Evolutionary conservation across 1,284 basidiomycete genomes (phyloP).

Genomic region (Agaricales sp.): DNA sequence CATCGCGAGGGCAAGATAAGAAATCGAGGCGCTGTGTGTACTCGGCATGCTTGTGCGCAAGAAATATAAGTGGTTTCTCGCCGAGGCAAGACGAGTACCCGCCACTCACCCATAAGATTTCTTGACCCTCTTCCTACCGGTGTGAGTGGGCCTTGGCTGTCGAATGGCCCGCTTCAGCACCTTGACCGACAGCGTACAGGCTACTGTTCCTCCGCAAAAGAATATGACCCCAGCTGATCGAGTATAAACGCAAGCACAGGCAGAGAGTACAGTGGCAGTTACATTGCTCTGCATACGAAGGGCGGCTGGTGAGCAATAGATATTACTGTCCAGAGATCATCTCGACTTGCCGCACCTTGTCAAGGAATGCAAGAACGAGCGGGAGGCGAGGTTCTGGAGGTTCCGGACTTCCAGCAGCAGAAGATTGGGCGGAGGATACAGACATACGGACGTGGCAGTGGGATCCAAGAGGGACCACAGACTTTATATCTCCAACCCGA

Average conservation of each 20-base stretch:
- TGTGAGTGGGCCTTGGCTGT: slow-evolving; percentile 56
- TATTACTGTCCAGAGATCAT: background rate
- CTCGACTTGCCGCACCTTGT: slow-evolving; percentile 17
- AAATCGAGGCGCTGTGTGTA: slow-evolving; percentile 74
- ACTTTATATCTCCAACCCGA: background rate
- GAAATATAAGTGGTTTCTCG: slow-evolving; percentile 8
- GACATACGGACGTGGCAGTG: background rate
- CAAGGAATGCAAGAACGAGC: slow-evolving; percentile 19
- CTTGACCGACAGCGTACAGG: slow-evolving; percentile 59
- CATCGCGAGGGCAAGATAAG: slow-evolving; percentile 64
- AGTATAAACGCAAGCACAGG: slow-evolving; percentile 49
- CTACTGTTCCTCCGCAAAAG: slow-evolving; percentile 55
- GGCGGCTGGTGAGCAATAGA: background rate
- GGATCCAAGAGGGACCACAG: background rate
- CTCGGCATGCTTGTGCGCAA: slow-evolving; percentile 66
- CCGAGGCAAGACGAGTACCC: slow-evolving; percentile 4
- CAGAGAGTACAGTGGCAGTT: slow-evolving; percentile 49
- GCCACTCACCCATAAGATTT: slow-evolving; percentile 51
- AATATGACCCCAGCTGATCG: slow-evolving; percentile 60
- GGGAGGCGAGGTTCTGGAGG: background rate
- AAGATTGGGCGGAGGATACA: background rate
- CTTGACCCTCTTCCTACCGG: slow-evolving; percentile 28
- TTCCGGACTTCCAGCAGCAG: background rate
- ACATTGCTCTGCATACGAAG: slow-evolving; percentile 25
- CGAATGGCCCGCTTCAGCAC: slow-evolving; percentile 54